A percentile compares a stretch with the other conserved stretches of the same genome.
Evolutionary conservation across 306 rosid genomes (phyloP).

Genomic region (Prunus mira): DNA sequence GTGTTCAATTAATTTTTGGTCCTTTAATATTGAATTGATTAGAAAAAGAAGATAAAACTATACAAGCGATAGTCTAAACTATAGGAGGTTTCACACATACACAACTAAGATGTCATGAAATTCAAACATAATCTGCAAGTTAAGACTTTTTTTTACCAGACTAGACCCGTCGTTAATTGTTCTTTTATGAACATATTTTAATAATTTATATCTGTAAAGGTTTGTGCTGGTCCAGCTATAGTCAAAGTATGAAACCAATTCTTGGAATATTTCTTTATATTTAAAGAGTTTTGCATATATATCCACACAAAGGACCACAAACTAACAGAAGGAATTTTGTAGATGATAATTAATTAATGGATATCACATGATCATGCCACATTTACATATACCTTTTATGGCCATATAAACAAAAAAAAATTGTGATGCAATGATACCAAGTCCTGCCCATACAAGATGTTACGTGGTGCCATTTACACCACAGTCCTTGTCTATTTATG

Average conservation of each 20-base stretch:
- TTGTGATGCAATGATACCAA: neutral
- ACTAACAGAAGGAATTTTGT: neutral
- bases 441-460: slow-evolving; percentile 3
- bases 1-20: neutral
- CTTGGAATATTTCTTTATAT: neutral
- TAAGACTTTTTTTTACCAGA: accelerated
- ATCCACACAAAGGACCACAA: neutral
- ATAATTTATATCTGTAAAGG: neutral
- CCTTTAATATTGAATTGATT: neutral
- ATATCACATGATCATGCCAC: neutral
- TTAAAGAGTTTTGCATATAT: neutral
- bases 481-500: slow-evolving; percentile 23
- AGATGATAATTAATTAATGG: neutral
- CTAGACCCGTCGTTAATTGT: too few relatives aligned
- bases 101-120: too few relatives aligned
- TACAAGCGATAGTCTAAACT: neutral
- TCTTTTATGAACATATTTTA: neutral
- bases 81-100: too few relatives aligned
- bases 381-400: neutral
- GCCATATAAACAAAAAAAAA: neutral
- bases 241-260: neutral
- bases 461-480: slow-evolving; percentile 27
- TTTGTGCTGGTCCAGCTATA: neutral
- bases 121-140: too few relatives aligned
- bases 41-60: neutral